phyloP scores from a whole-genome alignment of 2,329 filamentous ascomycete genomes.

The Aspergillus ochraceoroseus region DNA sequence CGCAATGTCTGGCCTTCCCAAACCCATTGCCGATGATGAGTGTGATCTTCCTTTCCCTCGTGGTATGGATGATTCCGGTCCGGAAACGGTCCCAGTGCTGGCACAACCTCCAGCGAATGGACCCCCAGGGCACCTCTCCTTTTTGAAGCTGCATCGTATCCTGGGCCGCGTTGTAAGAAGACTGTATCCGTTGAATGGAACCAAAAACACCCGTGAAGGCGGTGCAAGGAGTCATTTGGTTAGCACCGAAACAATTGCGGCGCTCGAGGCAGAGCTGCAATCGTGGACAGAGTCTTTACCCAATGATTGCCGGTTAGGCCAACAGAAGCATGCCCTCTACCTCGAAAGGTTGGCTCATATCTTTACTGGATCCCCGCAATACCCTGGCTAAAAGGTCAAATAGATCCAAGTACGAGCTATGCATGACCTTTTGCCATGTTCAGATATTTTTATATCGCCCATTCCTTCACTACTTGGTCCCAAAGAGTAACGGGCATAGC shows the following conservation, averaged over 20 bases:
- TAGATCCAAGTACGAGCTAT: constrained; percentile 12
- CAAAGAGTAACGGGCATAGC: not conserved
- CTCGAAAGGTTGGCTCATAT: constrained; percentile 7
- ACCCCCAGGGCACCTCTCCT: not conserved
- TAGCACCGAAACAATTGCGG: constrained; percentile 3
- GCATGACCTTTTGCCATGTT: constrained; percentile 9
- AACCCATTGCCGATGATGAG: constrained; percentile 7
- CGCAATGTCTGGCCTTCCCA: constrained; percentile 7
- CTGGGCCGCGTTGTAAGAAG: constrained; percentile 6
- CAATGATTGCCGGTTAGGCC: not conserved
- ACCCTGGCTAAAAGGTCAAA: not conserved
- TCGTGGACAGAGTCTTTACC: constrained; percentile 8
- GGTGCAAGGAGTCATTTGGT: constrained; percentile 10
- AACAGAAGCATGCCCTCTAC: not conserved
- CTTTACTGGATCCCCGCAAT: no score
- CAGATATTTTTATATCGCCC: constrained; percentile 15
- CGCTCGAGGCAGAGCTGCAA: constrained; percentile 9
- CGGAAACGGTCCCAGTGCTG: not conserved
- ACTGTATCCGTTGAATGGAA: constrained; percentile 7
- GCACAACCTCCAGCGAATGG: no score
- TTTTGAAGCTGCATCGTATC: constrained; percentile 8
- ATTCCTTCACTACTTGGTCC: constrained; percentile 11
- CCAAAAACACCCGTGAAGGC: not conserved
- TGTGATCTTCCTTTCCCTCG: constrained; percentile 8
- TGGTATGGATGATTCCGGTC: not conserved